A percentile compares a stretch with the other conserved stretches of the same genome.
Conservation (phyloP, 345 rosid species). For the Lepidium sativum region DNA sequence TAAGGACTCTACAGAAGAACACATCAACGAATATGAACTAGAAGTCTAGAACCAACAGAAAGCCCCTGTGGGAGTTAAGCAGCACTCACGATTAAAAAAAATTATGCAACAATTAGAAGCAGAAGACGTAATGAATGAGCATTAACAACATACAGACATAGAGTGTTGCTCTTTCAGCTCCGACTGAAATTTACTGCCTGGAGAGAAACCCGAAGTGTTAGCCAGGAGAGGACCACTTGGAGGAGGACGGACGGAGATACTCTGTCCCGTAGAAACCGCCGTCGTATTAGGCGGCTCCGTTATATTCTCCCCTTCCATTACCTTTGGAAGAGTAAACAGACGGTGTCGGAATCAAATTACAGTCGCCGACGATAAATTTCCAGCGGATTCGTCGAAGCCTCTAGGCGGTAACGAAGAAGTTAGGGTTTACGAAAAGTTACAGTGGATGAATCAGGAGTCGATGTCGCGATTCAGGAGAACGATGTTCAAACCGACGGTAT, state of each 20-base stretch:
- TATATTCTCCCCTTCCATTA: slow-evolving; percentile 17
- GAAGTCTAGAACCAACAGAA: background rate
- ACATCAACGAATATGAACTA: background rate
- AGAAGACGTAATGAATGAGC: background rate
- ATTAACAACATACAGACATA: slow-evolving; percentile 25
- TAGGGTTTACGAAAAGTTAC: slow-evolving; percentile 20
- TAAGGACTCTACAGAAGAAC: background rate
- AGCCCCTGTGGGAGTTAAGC: background rate
- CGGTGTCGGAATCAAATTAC: background rate
- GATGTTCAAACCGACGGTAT: slow-evolving; percentile 3
- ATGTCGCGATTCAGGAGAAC: slow-evolving; percentile 4
- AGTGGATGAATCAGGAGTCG: background rate
- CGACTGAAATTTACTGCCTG: slow-evolving; percentile 1
- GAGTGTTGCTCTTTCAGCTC: slow-evolving; percentile 16
- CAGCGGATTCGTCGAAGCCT: background rate
- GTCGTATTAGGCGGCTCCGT: slow-evolving; percentile 8
- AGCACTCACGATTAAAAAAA: background rate
- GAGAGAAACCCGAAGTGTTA: slow-evolving; percentile 10
- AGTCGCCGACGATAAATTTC: background rate
- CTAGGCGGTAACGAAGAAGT: background rate
- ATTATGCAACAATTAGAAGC: background rate
- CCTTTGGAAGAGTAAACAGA: background rate
- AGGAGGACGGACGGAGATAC: background rate
- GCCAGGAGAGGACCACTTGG: slow-evolving; percentile 6
- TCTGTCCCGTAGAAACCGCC: slow-evolving; percentile 6